A percentile compares a stretch with the other conserved stretches of the same genome.
phyloP scores from a whole-genome alignment of 495 filamentous ascomycete species.

The Tuber borchii region DNA sequence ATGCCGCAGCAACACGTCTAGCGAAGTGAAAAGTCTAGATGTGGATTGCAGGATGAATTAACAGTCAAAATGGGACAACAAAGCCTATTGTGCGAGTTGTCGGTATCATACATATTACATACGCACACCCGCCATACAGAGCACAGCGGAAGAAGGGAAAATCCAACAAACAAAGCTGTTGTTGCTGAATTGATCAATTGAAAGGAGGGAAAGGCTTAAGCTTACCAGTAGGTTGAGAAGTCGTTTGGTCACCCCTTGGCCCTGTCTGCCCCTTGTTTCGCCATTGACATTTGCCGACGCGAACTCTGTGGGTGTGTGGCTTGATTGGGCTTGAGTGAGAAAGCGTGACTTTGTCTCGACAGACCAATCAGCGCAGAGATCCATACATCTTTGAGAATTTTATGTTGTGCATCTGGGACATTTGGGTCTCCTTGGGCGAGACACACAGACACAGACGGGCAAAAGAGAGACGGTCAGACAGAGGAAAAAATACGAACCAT shows the following conservation, averaged over 20 bases:
- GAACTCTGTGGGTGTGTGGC: neutral
- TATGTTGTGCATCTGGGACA: neutral
- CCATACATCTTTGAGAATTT: neutral
- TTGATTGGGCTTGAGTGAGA: neutral
- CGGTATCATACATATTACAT: neutral
- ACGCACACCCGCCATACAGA: neutral
- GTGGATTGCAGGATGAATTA: neutral
- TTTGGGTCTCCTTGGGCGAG: neutral
- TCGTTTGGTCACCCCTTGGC: neutral
- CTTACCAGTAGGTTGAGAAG: neutral
- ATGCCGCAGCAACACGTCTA: neutral
- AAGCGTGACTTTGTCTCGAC: neutral
- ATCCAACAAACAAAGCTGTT: slow-evolving; percentile 3
- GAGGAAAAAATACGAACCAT: neutral
- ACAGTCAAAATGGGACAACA: neutral
- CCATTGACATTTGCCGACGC: neutral
- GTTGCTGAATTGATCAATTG: neutral
- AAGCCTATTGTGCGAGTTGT: neutral
- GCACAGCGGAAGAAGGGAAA: neutral
- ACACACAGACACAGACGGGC: neutral
- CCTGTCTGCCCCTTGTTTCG: neutral
- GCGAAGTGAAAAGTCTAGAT: neutral
- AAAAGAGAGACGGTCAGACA: neutral
- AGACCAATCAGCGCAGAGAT: neutral
- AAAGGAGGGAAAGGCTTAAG: neutral